A percentile compares a stretch with the other conserved stretches of the same genome.
Evolutionary conservation across 78 protist genomes (phyloP).

Genomic region (Guillardia theta): DNA sequence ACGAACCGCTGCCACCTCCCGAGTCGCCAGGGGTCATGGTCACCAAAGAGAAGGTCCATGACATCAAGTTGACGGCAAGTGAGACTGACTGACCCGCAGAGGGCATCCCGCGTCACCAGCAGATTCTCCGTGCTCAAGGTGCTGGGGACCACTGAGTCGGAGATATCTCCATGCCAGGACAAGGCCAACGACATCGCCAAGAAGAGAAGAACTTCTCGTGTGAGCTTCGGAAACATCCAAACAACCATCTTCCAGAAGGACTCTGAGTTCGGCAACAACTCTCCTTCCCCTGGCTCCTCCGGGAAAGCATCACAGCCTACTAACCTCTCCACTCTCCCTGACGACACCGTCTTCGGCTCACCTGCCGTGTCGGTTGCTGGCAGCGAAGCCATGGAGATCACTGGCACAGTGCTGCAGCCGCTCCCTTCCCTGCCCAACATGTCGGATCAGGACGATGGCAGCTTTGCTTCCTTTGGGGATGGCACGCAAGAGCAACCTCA

Average conservation of each 20-base stretch:
- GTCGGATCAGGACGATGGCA: not conserved
- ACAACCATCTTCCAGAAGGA: not conserved
- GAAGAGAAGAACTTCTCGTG: not conserved
- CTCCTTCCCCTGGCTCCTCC: not conserved
- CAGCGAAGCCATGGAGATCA: not conserved
- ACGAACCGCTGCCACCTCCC: too few relatives aligned
- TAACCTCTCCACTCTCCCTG: slow-evolving; percentile 30
- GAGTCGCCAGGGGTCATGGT: too few relatives aligned
- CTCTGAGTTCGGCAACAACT: not conserved
- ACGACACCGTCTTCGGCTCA: not conserved
- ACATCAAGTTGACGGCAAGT: too few relatives aligned
- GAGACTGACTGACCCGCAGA: not conserved
- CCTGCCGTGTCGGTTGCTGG: not conserved
- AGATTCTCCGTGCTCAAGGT: not conserved
- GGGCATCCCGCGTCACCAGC: not conserved
- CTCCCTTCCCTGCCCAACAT: slow-evolving; percentile 7
- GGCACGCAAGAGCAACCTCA: not conserved
- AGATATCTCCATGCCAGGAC: not conserved
- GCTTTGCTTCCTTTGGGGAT: not conserved
- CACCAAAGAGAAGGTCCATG: too few relatives aligned
- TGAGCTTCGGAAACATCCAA: slow-evolving; percentile 25
- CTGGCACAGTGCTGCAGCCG: not conserved
- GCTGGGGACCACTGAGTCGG: not conserved
- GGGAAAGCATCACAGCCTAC: not conserved
- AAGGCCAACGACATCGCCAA: not conserved